These are phyloP conservation scores for Corylus avellana DNA, from an alignment of 306 rosid species.

Conservation along the genomic window DNA sequence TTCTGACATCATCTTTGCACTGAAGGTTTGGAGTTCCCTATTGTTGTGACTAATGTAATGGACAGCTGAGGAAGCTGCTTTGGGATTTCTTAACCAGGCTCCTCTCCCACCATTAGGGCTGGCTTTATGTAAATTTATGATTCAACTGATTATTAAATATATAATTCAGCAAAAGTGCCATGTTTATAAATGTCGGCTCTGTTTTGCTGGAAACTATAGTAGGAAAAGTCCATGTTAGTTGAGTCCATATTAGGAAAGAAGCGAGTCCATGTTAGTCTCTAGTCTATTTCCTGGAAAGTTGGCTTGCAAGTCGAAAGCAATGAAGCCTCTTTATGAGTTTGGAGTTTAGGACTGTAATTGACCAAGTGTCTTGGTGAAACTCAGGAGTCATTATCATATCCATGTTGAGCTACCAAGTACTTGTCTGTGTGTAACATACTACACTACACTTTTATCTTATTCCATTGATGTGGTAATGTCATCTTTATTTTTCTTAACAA, in stretches of 20 bases:
- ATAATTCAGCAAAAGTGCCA: constrained; percentile 35
- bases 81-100: constrained; percentile 8
- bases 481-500: too few species aligned
- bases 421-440: neutral
- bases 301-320: constrained; percentile 17
- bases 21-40: constrained; percentile 17
- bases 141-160: constrained; percentile 35
- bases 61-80: constrained; percentile 6
- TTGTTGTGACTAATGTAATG: neutral
- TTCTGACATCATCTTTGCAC: constrained; percentile 42
- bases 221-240: constrained; percentile 20
- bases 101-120: constrained; percentile 18
- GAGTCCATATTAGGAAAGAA: neutral
- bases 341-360: constrained; percentile 25
- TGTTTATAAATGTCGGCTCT: constrained; percentile 27
- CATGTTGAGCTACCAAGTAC: neutral
- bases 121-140: constrained; percentile 28
- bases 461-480: too few species aligned
- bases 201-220: constrained; percentile 22
- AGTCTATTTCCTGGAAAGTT: neutral
- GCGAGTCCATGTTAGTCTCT: constrained; percentile 1
- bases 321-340: constrained; percentile 29
- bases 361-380: constrained; percentile 10
- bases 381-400: neutral
- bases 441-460: too few species aligned